Conservation (phyloP, 441 rosid genomes). For the Metrosideros polymorpha region DNA sequence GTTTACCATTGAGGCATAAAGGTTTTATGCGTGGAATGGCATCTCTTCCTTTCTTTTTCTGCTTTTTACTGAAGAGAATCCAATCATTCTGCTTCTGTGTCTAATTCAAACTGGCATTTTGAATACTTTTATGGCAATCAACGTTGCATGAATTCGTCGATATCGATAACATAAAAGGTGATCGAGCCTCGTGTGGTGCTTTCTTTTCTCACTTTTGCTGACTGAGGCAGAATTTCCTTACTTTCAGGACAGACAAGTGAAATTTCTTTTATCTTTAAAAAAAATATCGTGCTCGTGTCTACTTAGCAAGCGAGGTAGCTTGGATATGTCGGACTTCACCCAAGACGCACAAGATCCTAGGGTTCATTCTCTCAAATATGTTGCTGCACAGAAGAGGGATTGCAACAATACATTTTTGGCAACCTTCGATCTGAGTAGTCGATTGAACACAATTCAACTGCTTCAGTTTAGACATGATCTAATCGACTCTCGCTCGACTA, state of each 20-base stretch:
- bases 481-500: not conserved
- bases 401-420: not conserved
- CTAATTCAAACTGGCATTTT: not conserved
- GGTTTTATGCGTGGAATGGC: conserved; percentile 5
- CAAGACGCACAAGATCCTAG: not conserved
- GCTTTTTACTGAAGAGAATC: conserved; percentile 21
- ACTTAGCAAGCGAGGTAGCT: not conserved
- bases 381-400: not conserved
- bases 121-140: not conserved
- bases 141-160: conserved; percentile 15
- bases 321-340: not conserved
- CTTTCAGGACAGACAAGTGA: not conserved
- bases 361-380: not conserved
- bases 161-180: conserved; percentile 2
- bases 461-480: not conserved
- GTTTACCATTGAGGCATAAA: conserved; percentile 31
- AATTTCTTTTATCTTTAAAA: not conserved
- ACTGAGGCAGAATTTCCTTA: not conserved
- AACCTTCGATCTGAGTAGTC: not conserved
- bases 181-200: not conserved
- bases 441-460: not conserved
- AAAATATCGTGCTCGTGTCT: not conserved
- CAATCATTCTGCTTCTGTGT: conserved; percentile 7
- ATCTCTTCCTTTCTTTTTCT: conserved; percentile 2
- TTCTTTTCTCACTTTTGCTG: not conserved